Evolutionary conservation across 176 grass and related monocot genomes (phyloP).

Genomic region (Eleusine coracana): DNA sequence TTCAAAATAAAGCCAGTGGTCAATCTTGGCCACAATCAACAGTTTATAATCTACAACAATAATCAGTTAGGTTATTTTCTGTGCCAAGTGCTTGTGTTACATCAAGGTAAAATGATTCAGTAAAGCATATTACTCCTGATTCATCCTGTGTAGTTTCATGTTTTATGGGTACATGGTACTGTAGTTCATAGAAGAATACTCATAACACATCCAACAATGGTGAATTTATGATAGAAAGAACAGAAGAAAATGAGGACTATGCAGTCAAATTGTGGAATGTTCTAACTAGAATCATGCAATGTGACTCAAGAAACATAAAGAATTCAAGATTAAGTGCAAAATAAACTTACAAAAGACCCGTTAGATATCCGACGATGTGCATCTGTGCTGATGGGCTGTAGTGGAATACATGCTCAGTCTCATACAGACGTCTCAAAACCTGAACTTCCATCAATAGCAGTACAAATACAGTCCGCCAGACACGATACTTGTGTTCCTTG

Average conservation of each 20-base stretch:
- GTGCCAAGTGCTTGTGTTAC: not conserved
- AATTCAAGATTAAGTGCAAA: slow-evolving; percentile 14
- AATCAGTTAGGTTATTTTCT: not conserved
- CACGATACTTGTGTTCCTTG: slow-evolving; percentile 70
- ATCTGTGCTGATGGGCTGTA: slow-evolving; percentile 87
- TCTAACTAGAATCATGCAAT: slow-evolving; percentile 8
- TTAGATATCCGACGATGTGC: slow-evolving; percentile 85
- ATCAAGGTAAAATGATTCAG: slow-evolving; percentile 26
- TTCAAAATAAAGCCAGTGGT: not conserved
- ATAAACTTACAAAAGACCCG: slow-evolving; percentile 81
- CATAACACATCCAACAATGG: slow-evolving; percentile 21
- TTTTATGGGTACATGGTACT: slow-evolving; percentile 18
- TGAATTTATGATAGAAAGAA: not conserved
- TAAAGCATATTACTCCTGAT: not conserved
- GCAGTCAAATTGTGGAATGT: slow-evolving; percentile 11
- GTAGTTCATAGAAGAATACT: not conserved
- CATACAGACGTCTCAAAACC: slow-evolving; percentile 79
- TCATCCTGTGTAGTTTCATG: not conserved
- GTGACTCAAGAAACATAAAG: not conserved
- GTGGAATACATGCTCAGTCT: slow-evolving; percentile 89
- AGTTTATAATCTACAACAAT: not conserved
- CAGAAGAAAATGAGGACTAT: not conserved
- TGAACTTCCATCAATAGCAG: slow-evolving; percentile 88
- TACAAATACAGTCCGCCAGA: slow-evolving; percentile 84
- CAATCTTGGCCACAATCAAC: not conserved